A percentile compares a stretch with the other conserved stretches of the same genome.
phyloP scores from a whole-genome alignment of 441 rosid genomes.

The Aleurites moluccanus region DNA sequence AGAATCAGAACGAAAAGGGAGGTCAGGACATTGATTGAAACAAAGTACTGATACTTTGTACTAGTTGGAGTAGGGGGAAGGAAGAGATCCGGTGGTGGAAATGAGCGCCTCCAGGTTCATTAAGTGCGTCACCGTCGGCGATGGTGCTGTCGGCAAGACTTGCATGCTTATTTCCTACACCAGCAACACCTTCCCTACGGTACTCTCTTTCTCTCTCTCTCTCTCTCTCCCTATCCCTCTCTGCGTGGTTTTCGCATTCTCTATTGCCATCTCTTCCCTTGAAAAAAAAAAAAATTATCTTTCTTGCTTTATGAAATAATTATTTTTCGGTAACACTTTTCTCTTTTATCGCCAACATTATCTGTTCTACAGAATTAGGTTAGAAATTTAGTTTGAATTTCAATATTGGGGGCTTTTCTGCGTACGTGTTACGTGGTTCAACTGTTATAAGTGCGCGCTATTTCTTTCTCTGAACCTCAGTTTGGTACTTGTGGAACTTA shows the following conservation, averaged over 20 bases:
- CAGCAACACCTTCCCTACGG: slow-evolving; percentile 97
- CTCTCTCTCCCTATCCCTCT: no score
- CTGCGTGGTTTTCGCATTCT: background rate
- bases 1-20: background rate
- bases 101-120: slow-evolving; percentile 95
- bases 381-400: background rate
- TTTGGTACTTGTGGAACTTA: background rate
- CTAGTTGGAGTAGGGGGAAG: background rate
- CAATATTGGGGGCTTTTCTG: slow-evolving; percentile 5
- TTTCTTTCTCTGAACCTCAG: background rate
- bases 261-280: background rate
- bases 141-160: slow-evolving; percentile 96
- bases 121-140: slow-evolving; percentile 97
- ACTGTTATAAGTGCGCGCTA: background rate
- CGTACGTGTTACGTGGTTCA: background rate
- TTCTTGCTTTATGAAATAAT: background rate
- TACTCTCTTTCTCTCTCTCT: slow-evolving; percentile 17
- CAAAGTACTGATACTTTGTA: background rate
- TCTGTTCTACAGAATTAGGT: background rate
- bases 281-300: background rate
- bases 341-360: background rate
- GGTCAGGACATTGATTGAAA: background rate
- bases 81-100: slow-evolving; percentile 30
- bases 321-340: background rate
- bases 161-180: slow-evolving; percentile 93